phyloP scores from a whole-genome alignment of 2,329 filamentous ascomycete genomes.

The Pseudopithomyces maydicus region DNA sequence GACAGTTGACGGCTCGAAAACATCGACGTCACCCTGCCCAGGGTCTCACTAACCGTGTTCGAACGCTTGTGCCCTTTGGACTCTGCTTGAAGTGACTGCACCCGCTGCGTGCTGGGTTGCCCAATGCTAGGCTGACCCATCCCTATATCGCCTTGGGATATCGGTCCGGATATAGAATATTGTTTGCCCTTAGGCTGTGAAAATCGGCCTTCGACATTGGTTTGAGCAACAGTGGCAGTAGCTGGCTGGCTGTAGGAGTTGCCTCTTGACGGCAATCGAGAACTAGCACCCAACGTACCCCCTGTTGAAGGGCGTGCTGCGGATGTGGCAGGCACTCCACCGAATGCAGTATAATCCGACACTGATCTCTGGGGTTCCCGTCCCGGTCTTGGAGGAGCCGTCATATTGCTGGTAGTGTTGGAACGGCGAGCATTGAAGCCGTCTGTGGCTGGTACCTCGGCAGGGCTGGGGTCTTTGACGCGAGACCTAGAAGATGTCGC shows the following conservation, averaged over 20 bases:
- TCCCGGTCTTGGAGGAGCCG: conserved; percentile 43
- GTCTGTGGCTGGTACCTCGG: conserved; percentile 46
- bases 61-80: conserved; percentile 72
- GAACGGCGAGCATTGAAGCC: conserved; percentile 35
- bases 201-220: conserved; percentile 87
- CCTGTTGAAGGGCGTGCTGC: conserved; percentile 74
- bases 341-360: conserved; percentile 53
- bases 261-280: conserved; percentile 72
- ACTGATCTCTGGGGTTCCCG: conserved; percentile 57
- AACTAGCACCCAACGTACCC: conserved; percentile 68
- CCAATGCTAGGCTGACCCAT: conserved; percentile 57
- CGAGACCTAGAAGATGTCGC: conserved; percentile 54
- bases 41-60: conserved; percentile 70
- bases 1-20: conserved; percentile 64
- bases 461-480: conserved; percentile 61
- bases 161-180: conserved; percentile 73
- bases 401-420: conserved; percentile 22
- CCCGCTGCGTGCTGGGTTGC: conserved; percentile 62
- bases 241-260: conserved; percentile 85
- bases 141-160: conserved; percentile 55
- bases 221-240: conserved; percentile 83
- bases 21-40: conserved; percentile 80
- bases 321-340: conserved; percentile 48
- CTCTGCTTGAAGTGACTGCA: conserved; percentile 60
- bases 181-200: conserved; percentile 74